These are phyloP conservation scores for Urtica urens DNA, from an alignment of 306 rosid species.

Conservation along the genomic window DNA sequence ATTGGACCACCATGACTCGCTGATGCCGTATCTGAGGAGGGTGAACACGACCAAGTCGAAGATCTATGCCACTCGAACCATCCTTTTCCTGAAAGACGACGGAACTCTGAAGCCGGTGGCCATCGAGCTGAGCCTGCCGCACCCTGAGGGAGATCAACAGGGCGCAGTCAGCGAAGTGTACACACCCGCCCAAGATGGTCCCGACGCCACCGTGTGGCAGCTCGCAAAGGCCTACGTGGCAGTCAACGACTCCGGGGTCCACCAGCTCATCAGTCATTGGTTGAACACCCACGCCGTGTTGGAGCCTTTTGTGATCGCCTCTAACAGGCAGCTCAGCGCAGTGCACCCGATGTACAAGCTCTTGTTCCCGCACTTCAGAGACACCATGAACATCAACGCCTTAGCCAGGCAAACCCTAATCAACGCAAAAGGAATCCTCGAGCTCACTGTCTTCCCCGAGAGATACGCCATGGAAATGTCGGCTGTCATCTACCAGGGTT, in stretches of 20 bases:
- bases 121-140: slow-evolving; percentile 50
- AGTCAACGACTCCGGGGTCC: slow-evolving; percentile 53
- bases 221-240: slow-evolving; percentile 65
- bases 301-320: slow-evolving; percentile 51
- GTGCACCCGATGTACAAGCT: slow-evolving; percentile 36
- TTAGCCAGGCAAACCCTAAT: slow-evolving; percentile 33
- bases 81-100: slow-evolving; percentile 46
- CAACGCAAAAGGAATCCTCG: slow-evolving; percentile 33
- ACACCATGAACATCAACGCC: slow-evolving; percentile 44
- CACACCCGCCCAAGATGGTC: slow-evolving; percentile 43
- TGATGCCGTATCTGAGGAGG: slow-evolving; percentile 45
- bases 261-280: slow-evolving; percentile 70
- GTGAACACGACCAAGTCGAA: slow-evolving; percentile 31
- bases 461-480: slow-evolving; percentile 39
- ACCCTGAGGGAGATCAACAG: slow-evolving; percentile 30
- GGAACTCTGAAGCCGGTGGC: slow-evolving; percentile 69
- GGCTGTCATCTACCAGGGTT: slow-evolving; percentile 26
- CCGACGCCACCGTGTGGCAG: slow-evolving; percentile 40
- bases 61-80: slow-evolving; percentile 52
- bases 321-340: slow-evolving; percentile 38
- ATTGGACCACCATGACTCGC: slow-evolving; percentile 52
- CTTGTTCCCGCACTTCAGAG: slow-evolving; percentile 42
- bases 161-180: slow-evolving; percentile 50
- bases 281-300: slow-evolving; percentile 68
- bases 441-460: slow-evolving; percentile 29